Base-by-base conservation (phyloP, 75 land plant species). In the Gnetum montanum region DNA sequence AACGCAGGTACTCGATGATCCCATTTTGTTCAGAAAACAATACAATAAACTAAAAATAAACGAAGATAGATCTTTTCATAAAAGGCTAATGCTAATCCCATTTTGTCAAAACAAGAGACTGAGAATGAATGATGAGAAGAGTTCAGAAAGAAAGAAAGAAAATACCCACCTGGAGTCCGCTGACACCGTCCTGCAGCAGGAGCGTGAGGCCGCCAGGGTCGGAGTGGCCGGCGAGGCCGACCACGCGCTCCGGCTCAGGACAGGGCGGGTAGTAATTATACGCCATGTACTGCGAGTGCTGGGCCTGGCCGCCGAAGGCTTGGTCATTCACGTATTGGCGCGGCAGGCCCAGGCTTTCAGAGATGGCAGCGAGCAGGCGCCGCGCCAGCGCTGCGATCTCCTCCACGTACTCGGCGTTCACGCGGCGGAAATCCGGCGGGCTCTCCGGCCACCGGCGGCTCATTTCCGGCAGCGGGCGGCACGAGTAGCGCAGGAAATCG, bases 401-500 rank as follows among this genome's bases (percentile, higher is more conserved):
- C 8, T 2, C 29, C 13, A 6, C 23, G 1, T 6, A 45, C 28
- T 59, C 24, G 1, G 10, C 34, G 8, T 73, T 51, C 31, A 6
- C 0, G 30, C 33, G 6, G 15, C 85, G 73, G 16, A 82, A 62
- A 12, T 70, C 69, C 0, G 44, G 3, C 0, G 86, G 82, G 46
- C 61, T 43, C 29, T 65, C 49, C 24, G 86, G 86, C 78, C 78
- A 83, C 12, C 8, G 41, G 4, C 54, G 45, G 11, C 57, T 45
- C 8, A 59, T 50, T 2, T 47, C 55, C 1, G n/a, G 27, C 6
- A 54, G 44, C 0, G 71, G 81, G 2, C 60, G 33, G 49, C 73
- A 74, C 8, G 7, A 46, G 12, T 74, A 64, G 57, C 75, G 78
- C 43, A 83, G 49, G 49, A 78, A 77, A 31, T 83, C 82, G 35